phyloP scores from a whole-genome alignment of 164 flowering plant species.

The Aristolochia fimbriata region DNA sequence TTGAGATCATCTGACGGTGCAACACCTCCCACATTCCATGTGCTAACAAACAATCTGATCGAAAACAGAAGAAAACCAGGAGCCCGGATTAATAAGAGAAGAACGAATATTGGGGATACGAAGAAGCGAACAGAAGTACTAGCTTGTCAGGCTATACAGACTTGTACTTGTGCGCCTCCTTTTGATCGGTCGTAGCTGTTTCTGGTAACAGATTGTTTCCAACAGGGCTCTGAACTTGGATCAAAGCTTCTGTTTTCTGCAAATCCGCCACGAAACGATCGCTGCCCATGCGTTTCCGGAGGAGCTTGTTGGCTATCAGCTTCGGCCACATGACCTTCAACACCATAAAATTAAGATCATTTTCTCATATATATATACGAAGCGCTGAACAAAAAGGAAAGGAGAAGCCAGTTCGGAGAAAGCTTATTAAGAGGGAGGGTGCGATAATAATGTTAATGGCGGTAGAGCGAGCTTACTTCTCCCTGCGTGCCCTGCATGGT shows the following conservation, averaged over 20 bases:
- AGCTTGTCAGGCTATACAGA: constrained; percentile 11
- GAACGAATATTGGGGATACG: neutral
- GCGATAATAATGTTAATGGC: neutral
- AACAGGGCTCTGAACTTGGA: constrained; percentile 10
- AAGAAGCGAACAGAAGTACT: neutral
- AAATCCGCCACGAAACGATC: constrained; percentile 30
- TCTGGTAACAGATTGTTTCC: neutral
- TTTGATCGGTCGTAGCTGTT: constrained; percentile 11
- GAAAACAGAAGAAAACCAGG: neutral
- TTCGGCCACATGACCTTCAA: constrained; percentile 59
- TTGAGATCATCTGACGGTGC: constrained; percentile 17
- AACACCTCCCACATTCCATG: constrained; percentile 26
- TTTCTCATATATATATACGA: neutral
- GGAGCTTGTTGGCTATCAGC: constrained; percentile 47
- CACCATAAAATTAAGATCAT: constrained; percentile 1
- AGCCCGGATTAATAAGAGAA: neutral
- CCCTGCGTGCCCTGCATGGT: constrained; percentile 24
- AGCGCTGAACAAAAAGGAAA: neutral
- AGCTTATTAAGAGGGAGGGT: neutral
- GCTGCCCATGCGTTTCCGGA: constrained; percentile 37
- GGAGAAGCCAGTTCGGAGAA: neutral
- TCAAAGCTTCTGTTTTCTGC: neutral
- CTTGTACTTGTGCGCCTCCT: constrained; percentile 31
- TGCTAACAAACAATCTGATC: constrained; percentile 20
- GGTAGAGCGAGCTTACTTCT: constrained; percentile 17